Conservation (phyloP, 768 basidiomycete species). For the Mycena chlorophos region DNA sequence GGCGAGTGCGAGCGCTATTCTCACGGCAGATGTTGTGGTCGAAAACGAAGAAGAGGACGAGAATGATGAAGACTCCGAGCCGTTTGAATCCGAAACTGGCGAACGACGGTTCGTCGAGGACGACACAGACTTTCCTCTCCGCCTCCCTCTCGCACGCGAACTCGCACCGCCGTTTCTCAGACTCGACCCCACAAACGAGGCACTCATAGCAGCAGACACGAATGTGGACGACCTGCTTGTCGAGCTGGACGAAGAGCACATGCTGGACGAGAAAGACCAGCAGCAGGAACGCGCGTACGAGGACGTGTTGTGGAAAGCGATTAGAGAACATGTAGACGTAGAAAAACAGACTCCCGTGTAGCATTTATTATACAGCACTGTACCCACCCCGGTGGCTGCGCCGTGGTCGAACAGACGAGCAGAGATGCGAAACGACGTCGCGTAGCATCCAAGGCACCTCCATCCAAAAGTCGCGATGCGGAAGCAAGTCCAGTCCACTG, state of each 20-base stretch:
- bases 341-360: too few species aligned
- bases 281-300: constrained; percentile 37
- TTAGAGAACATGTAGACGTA: not conserved
- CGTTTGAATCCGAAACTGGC: constrained; percentile 4
- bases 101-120: constrained; percentile 9
- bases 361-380: constrained; percentile 60
- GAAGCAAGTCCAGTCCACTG: constrained; percentile 77
- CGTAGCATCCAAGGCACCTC: constrained; percentile 85
- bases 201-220: constrained; percentile 26
- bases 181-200: constrained; percentile 11
- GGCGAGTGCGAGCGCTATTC: not conserved
- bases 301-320: constrained; percentile 39
- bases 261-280: constrained; percentile 40
- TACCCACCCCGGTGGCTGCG: constrained; percentile 71
- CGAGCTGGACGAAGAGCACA: constrained; percentile 46
- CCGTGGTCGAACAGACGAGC: constrained; percentile 68
- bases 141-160: constrained; percentile 28
- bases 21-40: not conserved
- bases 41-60: not conserved
- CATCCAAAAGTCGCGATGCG: constrained; percentile 91
- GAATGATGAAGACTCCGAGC: not conserved
- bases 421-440: constrained; percentile 77
- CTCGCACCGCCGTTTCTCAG: constrained; percentile 25
- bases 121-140: constrained; percentile 12
- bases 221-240: constrained; percentile 37